Percentiles rank a stretch among this genome's conserved stretches.
phyloP scores from a whole-genome alignment of 345 rosid genomes.

The Pistacia atlantica region DNA sequence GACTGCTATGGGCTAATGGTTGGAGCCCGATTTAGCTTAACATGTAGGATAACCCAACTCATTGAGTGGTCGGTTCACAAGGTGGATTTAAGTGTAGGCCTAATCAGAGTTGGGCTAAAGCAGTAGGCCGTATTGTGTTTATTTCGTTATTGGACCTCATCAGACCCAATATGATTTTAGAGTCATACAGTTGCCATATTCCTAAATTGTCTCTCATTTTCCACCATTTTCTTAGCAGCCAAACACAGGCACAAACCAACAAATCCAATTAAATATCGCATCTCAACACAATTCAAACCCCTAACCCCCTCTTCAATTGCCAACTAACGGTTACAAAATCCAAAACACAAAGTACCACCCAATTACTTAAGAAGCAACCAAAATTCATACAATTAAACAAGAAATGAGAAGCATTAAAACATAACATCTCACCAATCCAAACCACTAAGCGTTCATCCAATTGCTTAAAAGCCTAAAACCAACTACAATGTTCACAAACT shows the following conservation, averaged over 20 bases:
- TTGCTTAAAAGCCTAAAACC: not conserved
- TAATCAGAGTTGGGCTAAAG: no score
- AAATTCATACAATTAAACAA: not conserved
- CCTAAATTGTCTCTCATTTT: not conserved
- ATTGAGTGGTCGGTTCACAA: no score
- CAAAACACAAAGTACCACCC: not conserved
- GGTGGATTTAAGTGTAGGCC: no score
- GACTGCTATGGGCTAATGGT: no score
- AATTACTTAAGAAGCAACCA: not conserved
- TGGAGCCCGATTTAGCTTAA: no score
- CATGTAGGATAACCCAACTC: no score
- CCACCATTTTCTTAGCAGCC: not conserved
- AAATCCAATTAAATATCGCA: slow-evolving; percentile 6
- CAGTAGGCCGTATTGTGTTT: no score
- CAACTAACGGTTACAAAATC: not conserved
- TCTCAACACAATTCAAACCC: slow-evolving; percentile 7
- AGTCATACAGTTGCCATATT: not conserved
- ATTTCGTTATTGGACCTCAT: no score
- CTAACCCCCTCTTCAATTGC: not conserved
- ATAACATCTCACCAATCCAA: not conserved
- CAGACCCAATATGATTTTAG: no score
- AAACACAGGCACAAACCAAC: not conserved
- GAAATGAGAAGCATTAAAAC: not conserved
- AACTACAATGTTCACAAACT: not conserved
- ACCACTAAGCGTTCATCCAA: not conserved